Evolutionary conservation across 768 basidiomycete species (phyloP), one percentile per base, ranked within the genome.

Genomic region (Auricularia cornea): DNA sequence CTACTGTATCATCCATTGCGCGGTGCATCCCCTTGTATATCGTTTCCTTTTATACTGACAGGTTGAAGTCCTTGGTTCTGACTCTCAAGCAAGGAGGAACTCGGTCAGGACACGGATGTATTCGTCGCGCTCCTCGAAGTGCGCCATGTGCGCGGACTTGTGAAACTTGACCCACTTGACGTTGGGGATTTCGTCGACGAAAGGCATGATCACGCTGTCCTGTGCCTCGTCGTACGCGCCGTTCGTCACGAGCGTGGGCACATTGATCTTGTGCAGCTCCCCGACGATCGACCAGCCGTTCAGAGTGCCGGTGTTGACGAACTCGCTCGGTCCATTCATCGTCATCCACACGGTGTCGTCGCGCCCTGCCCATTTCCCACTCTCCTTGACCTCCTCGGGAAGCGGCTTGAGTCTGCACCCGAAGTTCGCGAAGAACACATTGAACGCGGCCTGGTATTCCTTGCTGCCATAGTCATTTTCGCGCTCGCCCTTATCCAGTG

Each of bases 401-500:
- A 75, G 74, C 0, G 83, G 82, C 35, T 81, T 68, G 10, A 80
- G 3, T 32, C 76, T 72, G 68, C 83, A 85, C 14, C 80, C 30
- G 65, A 80, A 78, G 18, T 71, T 71, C 11, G 72, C 71, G 66
- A 79, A 80, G 70, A 79, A 84, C 28, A 74, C 70, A 1, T 62
- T 60, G 65, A 78, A 76, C 11, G 78, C 82, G 3, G 74, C 71
- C 54, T 79, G 65, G 64, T 84, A 85, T 62, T 83, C 82, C 57
- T 73, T 66, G 14, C 74, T 71, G 16, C 77, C 72, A 3, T 73
- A 80, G 40, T 78, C 82, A 3, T 74, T 79, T 1, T 73, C 79
- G 18, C 65, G 72, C 68, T 85, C 83, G 62, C 82, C 78, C 66
- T 77, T 79, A 54, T 72, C 68, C n/a, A 84, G 67, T 2, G 61